phyloP scores from a whole-genome alignment of 768 basidiomycete genomes.

The Lyophyllum shimeji region DNA sequence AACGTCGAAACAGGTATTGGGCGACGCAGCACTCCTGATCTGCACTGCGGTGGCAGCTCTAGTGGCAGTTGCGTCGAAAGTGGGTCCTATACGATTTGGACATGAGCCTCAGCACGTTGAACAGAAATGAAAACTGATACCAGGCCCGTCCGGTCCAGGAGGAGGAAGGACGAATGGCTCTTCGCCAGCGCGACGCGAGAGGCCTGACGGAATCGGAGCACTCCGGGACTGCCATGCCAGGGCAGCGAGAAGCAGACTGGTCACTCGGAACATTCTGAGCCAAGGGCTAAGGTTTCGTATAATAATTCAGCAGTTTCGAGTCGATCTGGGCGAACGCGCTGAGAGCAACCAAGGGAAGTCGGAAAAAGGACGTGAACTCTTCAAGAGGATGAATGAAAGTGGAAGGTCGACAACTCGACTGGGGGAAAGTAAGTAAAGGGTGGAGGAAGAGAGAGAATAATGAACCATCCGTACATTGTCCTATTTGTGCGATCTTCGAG shows the following conservation, averaged over 20 bases:
- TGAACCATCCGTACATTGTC: background rate
- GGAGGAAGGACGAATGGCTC: slow-evolving; percentile 21
- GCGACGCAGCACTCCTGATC: slow-evolving; percentile 25
- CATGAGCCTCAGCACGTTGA: background rate
- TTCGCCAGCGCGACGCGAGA: slow-evolving; percentile 6
- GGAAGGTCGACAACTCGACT: background rate
- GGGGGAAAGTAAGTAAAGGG: background rate
- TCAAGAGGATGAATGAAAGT: slow-evolving; percentile 14
- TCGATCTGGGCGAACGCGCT: background rate
- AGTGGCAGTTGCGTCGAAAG: slow-evolving; percentile 28
- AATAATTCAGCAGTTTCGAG: background rate
- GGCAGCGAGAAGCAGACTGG: slow-evolving; percentile 2
- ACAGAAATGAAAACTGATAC: background rate
- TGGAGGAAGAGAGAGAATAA: background rate
- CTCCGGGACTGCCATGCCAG: slow-evolving; percentile 7
- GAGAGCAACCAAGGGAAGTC: background rate
- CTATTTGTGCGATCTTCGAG: background rate
- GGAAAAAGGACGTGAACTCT: slow-evolving; percentile 12
- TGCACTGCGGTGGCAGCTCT: slow-evolving; percentile 25
- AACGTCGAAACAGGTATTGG: slow-evolving; percentile 26
- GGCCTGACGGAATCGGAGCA: slow-evolving; percentile 2
- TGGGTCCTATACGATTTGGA: slow-evolving; percentile 16
- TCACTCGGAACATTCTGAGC: slow-evolving; percentile 2
- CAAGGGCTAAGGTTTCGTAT: background rate
- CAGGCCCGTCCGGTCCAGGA: slow-evolving; percentile 18